phyloP scores from a whole-genome alignment of 2,329 filamentous ascomycete genomes.

The Fusarium graminum region DNA sequence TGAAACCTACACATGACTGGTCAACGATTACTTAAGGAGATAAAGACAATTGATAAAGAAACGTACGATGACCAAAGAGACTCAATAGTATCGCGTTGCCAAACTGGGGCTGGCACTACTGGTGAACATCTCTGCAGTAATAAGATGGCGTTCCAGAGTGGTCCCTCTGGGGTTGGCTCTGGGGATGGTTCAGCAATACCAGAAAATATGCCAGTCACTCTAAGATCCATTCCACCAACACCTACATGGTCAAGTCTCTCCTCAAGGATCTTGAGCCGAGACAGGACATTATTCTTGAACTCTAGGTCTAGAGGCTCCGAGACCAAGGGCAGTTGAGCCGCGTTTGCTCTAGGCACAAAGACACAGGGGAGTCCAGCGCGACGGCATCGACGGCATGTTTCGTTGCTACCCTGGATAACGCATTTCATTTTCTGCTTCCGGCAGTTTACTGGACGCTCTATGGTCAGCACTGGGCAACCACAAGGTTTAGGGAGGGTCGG shows the following conservation, averaged over 20 bases:
- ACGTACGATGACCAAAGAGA: slow-evolving; percentile 25
- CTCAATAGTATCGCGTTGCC: slow-evolving; percentile 17
- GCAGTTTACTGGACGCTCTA: slow-evolving; percentile 16
- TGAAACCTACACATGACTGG: slow-evolving; percentile 1
- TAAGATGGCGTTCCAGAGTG: slow-evolving; percentile 10
- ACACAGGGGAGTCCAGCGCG: slow-evolving; percentile 24
- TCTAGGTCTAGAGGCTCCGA: slow-evolving; percentile 22
- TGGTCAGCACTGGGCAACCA: slow-evolving; percentile 4
- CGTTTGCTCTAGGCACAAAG: slow-evolving; percentile 23
- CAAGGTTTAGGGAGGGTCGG: not conserved
- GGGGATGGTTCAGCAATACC: not conserved
- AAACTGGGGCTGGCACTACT: not conserved
- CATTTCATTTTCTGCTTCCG: slow-evolving; percentile 33
- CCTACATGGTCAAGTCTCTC: not conserved
- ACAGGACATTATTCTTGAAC: slow-evolving; percentile 17
- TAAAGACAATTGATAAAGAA: too few species aligned
- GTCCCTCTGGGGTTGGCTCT: slow-evolving; percentile 2
- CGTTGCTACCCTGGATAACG: slow-evolving; percentile 24
- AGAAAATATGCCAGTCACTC: not conserved
- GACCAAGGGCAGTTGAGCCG: slow-evolving; percentile 9
- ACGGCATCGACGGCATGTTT: slow-evolving; percentile 23
- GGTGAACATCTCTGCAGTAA: slow-evolving; percentile 5
- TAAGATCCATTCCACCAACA: not conserved
- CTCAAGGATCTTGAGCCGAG: slow-evolving; percentile 5
- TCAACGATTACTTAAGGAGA: too few species aligned